Evolutionary conservation across 2,329 filamentous ascomycete genomes (phyloP), one percentile per base, ranked within the genome.

Genomic region (Trichoderma sp.): DNA sequence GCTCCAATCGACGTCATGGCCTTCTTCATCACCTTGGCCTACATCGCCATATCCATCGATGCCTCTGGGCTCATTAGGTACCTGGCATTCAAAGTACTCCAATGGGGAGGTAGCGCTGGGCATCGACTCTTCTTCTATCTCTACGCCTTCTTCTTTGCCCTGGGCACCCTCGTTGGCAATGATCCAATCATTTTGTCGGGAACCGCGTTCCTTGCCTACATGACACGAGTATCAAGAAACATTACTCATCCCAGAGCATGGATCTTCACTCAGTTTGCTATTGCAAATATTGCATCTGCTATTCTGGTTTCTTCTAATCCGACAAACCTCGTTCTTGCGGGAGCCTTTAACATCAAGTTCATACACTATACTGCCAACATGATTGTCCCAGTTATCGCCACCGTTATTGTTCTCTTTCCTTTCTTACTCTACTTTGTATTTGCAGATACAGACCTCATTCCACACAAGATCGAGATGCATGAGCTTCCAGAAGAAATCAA

Each of bases 301-400:
- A 92, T 93, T 28, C 83, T 94, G 14, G 92, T 94, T 11, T 93
- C 92, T 0, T 93, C 91, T 0, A 94, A 94, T 73, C 92, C 92
- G 0, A 93, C 92, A 3, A 94, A 94, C 70, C 85, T 93, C 8
- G 91, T 93, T 0, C 85, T 93, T 0, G 91, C 91, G 0, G 91
- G 91, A 4, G 92, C 92, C 2, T 93, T 93, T 76, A 77, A 87
- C 4, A 90, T 93, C 82, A 91, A 87, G 65, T 93, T 93, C 79
- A 88, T 93, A 77, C 84, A 88, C 53, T 93, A 93, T 77, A 93
- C 91, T 0, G 91, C 90, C n/a, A 92, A 93, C 77, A 92, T 93
- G 86, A 90, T 93, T 21, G 90, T 93, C 0, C 92, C 92, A 0
- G 90, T 92, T 1, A 81, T 92, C 26, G 82, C 87, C n/a, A 93